These are phyloP conservation scores for Tulasnella sp. DNA, from an alignment of 768 basidiomycete genomes.

Conservation along the genomic window DNA sequence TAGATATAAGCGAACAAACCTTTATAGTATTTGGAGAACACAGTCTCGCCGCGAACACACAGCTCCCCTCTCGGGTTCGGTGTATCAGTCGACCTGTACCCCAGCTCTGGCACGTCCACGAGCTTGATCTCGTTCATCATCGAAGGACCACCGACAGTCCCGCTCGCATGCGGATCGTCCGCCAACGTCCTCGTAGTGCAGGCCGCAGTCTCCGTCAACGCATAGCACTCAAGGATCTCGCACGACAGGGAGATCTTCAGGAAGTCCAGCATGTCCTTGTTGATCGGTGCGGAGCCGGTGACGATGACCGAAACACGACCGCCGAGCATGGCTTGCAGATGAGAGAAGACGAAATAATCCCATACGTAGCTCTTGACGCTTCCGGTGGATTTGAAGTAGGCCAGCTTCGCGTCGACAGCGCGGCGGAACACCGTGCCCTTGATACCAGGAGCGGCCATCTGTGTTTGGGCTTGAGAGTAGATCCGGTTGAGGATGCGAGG, in stretches of 20 bases:
- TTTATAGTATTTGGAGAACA: constrained; percentile 65
- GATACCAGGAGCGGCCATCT: constrained; percentile 58
- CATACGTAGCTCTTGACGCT: constrained; percentile 65
- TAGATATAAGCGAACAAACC: constrained; percentile 33
- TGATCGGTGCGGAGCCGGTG: constrained; percentile 85
- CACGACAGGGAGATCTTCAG: constrained; percentile 64
- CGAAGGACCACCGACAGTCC: constrained; percentile 75
- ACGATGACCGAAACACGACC: constrained; percentile 58
- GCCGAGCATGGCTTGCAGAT: constrained; percentile 80
- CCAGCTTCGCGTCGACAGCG: constrained; percentile 67
- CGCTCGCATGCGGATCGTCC: constrained; percentile 52
- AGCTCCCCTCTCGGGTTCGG: constrained; percentile 89
- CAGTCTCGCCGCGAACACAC: constrained; percentile 53
- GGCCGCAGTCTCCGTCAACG: constrained; percentile 4
- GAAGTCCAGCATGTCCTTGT: constrained; percentile 76
- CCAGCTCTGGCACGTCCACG: constrained; percentile 81
- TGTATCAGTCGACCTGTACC: constrained; percentile 75
- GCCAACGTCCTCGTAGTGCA: background rate
- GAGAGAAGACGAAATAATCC: constrained; percentile 74
- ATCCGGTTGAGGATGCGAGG: constrained; percentile 79
- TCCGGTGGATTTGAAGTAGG: constrained; percentile 59
- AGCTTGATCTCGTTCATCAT: constrained; percentile 75
- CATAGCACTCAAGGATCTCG: constrained; percentile 35
- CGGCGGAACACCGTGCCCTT: constrained; percentile 54
- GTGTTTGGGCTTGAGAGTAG: constrained; percentile 39